Evolutionary conservation across 371 early-diverging fungal genomes (phyloP), one percentile per base, ranked within the genome.

Genomic region (Smittium culicis): DNA sequence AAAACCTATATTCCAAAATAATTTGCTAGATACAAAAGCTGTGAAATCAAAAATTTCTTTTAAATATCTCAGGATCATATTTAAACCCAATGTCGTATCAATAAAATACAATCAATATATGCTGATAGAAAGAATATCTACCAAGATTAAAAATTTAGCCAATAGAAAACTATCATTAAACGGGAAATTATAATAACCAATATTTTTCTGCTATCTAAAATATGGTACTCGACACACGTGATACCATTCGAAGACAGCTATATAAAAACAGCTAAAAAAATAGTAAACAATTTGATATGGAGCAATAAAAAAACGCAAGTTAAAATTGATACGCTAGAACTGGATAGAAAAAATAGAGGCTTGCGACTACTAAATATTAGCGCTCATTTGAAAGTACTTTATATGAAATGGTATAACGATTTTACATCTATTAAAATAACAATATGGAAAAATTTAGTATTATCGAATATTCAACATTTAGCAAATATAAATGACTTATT

Each of bases 1-100:
- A n/a, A n/a, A n/a, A n/a, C n/a, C n/a, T n/a, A n/a, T n/a, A n/a
- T n/a, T n/a, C n/a, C n/a, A 31, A 24, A 24, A n/a, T n/a, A 33
- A 5, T 63, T n/a, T 2, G n/a, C n/a, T n/a, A 24, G n/a, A 30
- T 25, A 17, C 20, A 31, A 30, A n/a, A n/a, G n/a, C 35, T 5
- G 24, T 63, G 5, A 35, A 63, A 14, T 5, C 31, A 35, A n/a
- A 33, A 31, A 33, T 17, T 30, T 30, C 5, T 33, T 63, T 63
- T 32, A 63, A 35, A 63, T 63, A 63, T 35, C n/a, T 63, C 34
- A n/a, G 63, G 35, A 63, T 33, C 33, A 31, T 32, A 2, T 63
- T 63, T 33, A 31, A 25, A 14, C n/a, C 8, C 35, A 30, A 63
- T 5, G 63, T n/a, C 2, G 17, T 63, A 30, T n/a, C 31, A 31